These are phyloP conservation scores for Lasiodiplodia sp. DNA, from an alignment of 2,329 filamentous ascomycete species.

Conservation along the genomic window DNA sequence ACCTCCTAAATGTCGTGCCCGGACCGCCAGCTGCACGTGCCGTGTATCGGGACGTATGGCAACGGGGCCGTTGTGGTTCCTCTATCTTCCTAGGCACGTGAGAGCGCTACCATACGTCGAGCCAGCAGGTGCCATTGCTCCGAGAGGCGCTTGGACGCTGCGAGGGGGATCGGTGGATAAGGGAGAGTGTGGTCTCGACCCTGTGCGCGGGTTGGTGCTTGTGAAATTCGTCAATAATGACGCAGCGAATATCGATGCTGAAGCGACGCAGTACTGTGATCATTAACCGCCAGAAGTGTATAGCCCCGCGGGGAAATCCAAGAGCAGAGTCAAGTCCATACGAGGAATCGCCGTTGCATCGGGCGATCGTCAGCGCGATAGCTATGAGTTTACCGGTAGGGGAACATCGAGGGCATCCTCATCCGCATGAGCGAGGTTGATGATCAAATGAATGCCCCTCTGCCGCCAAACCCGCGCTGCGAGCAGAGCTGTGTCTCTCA, in stretches of 20 bases:
- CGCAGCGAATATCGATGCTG: conserved; percentile 14
- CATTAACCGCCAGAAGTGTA: not conserved
- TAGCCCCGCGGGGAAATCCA: not conserved
- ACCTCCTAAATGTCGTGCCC: not conserved
- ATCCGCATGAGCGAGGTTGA: conserved; percentile 1
- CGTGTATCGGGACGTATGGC: conserved; percentile 2
- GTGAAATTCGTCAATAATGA: conserved; percentile 17
- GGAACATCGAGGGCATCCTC: not conserved
- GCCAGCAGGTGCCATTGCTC: conserved; percentile 12
- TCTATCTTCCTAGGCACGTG: conserved; percentile 14
- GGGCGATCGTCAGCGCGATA: conserved; percentile 5
- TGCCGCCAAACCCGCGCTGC: not conserved
- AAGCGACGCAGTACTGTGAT: not conserved
- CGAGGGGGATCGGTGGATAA: conserved; percentile 21
- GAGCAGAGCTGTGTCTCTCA: conserved; percentile 12
- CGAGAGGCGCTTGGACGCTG: conserved; percentile 13
- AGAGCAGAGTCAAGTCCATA: not conserved
- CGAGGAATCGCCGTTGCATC: conserved; percentile 13
- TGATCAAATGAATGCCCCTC: conserved; percentile 6
- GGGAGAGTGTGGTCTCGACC: conserved; percentile 26
- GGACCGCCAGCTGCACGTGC: conserved; percentile 13
- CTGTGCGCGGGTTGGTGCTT: conserved; percentile 10
- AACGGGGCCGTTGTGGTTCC: not conserved
- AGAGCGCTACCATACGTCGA: not conserved
- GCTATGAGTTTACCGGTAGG: not conserved